phyloP scores from a whole-genome alignment of 106 monocot genomes.

The Phalaenopsis equestris region DNA sequence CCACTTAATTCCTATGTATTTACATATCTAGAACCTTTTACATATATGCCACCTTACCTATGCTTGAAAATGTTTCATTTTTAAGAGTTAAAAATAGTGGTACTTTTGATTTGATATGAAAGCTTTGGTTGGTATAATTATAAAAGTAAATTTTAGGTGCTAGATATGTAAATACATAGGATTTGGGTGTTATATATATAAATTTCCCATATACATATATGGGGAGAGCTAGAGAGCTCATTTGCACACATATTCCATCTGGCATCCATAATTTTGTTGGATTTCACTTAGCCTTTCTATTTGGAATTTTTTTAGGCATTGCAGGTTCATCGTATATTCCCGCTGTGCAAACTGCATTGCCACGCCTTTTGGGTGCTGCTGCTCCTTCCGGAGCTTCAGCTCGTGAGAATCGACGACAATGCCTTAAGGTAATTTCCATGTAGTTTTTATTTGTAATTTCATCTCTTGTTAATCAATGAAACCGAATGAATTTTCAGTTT shows the following conservation, averaged over 20 bases:
- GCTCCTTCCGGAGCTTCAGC: constrained; percentile 78
- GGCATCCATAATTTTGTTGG: background rate
- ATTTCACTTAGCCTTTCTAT: background rate
- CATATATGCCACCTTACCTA: too few species aligned
- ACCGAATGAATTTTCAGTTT: background rate
- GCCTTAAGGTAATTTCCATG: constrained; percentile 61
- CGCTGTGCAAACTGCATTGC: constrained; percentile 70
- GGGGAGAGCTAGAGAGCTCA: background rate
- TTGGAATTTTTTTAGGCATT: constrained; percentile 40
- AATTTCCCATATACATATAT: too few species aligned
- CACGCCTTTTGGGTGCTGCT: constrained; percentile 83
- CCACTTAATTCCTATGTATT: too few species aligned
- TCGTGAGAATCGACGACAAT: constrained; percentile 92
- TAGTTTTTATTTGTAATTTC: background rate
- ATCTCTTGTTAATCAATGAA: background rate
- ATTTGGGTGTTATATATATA: too few species aligned
- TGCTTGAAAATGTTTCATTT: too few species aligned
- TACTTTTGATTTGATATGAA: too few species aligned
- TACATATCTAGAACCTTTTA: too few species aligned
- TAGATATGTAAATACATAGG: too few species aligned
- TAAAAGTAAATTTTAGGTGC: too few species aligned
- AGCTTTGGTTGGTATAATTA: too few species aligned
- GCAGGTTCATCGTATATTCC: constrained; percentile 84
- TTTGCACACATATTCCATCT: background rate
- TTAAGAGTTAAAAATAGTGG: too few species aligned